Evolutionary conservation across 192 early-diverging fungal species (phyloP), one percentile per base, ranked within the genome.

Genomic region (Umbelopsis isabellina): DNA sequence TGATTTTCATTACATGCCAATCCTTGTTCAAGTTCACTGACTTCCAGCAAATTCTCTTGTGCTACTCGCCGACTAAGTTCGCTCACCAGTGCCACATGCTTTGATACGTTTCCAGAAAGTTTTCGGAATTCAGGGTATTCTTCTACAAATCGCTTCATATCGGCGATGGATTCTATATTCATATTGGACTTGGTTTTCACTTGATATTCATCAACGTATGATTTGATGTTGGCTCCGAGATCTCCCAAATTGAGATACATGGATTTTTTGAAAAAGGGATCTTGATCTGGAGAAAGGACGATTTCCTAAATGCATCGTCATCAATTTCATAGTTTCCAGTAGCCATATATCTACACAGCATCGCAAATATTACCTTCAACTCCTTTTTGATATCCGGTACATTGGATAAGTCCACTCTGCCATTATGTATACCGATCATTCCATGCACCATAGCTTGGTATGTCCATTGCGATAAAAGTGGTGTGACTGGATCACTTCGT

Each of bases 381-480:
- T 99, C 97, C 1, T 87, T 85, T 9, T 90, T 82, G 45, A 94
- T 87, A 11, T 85, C 89, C 6, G 95, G 91, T 10, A 98, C 87
- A n/a, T 83, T 72, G 4, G 93, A 91, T 72, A 99, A 83, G 75
- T 98, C 95, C 1, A 99, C 94, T 37, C 95, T 82, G 35, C 95
- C 95, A 74, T 98, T 97, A 52, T 80, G 82, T 49, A 99, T 95
- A 0, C 97, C 97, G 55, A 98, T 86, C 65, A 97, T 81, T 69
- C 98, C 97, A 78, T 99, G 94, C 9, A 98, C 92, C 92, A 99
- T 95, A 4, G 97, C 97, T 72, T 99, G 97, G 73, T 99, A 99
- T 5, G 96, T 99, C 97, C 97, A 99, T 74, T 97, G 97, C 12
- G 88, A 89, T 13, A 99, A 84, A 16, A 99, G 79, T 12, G 97